Evolutionary conservation across 1,284 basidiomycete species (phyloP).

Genomic region (Cryptococcus hybrid): DNA sequence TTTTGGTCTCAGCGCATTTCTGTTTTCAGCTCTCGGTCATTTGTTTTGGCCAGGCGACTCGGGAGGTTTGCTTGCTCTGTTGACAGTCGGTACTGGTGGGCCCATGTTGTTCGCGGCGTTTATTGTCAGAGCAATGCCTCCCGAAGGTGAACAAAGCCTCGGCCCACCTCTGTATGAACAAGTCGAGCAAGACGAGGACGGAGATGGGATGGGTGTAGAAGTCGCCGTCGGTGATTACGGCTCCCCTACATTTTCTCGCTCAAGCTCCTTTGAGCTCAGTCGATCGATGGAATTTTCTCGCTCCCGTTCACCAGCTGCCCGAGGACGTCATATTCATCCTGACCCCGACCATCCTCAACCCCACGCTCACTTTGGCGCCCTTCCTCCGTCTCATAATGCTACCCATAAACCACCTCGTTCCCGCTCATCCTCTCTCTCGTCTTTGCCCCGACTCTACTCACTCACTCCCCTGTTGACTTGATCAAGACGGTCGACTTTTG

Average conservation of each 20-base stretch:
- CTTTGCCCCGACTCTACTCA: conserved; percentile 5
- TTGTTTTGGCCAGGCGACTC: conserved; percentile 67
- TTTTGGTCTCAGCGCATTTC: conserved; percentile 79
- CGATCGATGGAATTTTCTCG: conserved; percentile 30
- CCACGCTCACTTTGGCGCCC: conserved; percentile 16
- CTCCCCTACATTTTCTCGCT: conserved; percentile 8
- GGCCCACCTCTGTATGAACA: conserved; percentile 13
- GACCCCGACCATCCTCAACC: neutral
- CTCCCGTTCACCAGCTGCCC: conserved; percentile 22
- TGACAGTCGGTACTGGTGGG: conserved; percentile 66
- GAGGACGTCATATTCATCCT: conserved; percentile 7
- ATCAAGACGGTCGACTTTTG: conserved; percentile 63
- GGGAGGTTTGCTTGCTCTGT: conserved; percentile 64
- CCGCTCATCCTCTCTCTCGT: conserved; percentile 21
- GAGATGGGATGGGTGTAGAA: neutral
- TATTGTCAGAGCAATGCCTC: conserved; percentile 61
- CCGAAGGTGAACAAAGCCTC: conserved; percentile 7
- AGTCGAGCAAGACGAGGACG: conserved; percentile 17
- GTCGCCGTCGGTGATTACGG: neutral
- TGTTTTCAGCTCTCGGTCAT: conserved; percentile 69
- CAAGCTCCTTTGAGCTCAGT: conserved; percentile 29
- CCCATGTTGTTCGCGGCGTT: conserved; percentile 68
- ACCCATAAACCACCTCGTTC: neutral
- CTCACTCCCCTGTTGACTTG: conserved; percentile 21
- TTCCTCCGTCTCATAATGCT: neutral